Conservation (phyloP, 352 stramenopile species). For the Elongisporangium senticosum region DNA sequence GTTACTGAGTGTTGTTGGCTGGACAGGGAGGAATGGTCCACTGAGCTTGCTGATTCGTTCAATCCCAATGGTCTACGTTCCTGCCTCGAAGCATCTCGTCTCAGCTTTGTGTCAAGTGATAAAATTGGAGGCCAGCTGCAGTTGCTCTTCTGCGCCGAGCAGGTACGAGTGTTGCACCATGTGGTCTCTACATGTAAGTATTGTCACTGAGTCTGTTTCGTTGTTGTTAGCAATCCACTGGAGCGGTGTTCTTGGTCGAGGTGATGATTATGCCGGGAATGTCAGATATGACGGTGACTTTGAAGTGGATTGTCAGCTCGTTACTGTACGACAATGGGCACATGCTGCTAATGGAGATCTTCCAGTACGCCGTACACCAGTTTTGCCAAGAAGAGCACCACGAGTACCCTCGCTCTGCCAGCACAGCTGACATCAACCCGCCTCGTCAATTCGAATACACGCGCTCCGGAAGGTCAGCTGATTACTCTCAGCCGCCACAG, state of each 20-base stretch:
- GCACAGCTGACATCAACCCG: neutral
- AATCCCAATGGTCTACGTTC: slow-evolving; percentile 46
- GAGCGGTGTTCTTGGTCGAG: slow-evolving; percentile 78
- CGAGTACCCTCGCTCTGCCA: neutral
- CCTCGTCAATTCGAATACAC: neutral
- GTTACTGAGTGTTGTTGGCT: slow-evolving; percentile 8
- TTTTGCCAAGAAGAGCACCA: slow-evolving; percentile 42
- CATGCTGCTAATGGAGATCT: slow-evolving; percentile 73
- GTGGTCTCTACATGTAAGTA: neutral
- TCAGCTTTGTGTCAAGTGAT: slow-evolving; percentile 63
- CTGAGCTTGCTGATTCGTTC: slow-evolving; percentile 51
- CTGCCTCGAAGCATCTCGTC: slow-evolving; percentile 57
- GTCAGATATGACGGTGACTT: slow-evolving; percentile 72
- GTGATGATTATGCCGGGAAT: slow-evolving; percentile 73
- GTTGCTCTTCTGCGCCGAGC: slow-evolving; percentile 73
- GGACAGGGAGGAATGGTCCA: slow-evolving; percentile 66
- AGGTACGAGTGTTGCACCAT: slow-evolving; percentile 30
- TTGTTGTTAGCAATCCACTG: slow-evolving; percentile 49
- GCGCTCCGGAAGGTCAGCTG: neutral
- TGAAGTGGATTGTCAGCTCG: slow-evolving; percentile 88
- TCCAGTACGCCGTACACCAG: slow-evolving; percentile 63
- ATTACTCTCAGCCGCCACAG: slow-evolving; percentile 2
- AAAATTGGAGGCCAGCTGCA: slow-evolving; percentile 76
- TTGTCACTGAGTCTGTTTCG: slow-evolving; percentile 4
- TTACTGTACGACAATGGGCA: slow-evolving; percentile 83